A percentile compares a stretch with the other conserved stretches of the same genome.
Conservation (phyloP, 2,329 filamentous ascomycete genomes). For the Ampelomyces quisqualis region DNA sequence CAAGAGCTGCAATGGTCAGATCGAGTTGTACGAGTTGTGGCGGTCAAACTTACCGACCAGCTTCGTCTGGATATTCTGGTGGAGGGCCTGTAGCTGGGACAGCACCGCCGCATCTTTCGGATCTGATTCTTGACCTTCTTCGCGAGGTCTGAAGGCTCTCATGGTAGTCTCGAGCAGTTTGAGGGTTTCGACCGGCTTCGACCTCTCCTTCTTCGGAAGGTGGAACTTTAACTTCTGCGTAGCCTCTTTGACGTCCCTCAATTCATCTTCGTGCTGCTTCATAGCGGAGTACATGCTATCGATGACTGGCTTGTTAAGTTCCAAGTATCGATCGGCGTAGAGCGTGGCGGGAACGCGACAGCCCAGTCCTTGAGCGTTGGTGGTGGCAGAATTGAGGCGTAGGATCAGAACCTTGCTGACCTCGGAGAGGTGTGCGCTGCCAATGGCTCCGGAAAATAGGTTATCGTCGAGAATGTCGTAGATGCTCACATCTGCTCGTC, state of each 20-base stretch:
- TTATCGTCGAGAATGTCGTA: constrained; percentile 57
- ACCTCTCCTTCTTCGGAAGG: constrained; percentile 26
- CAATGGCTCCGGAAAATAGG: constrained; percentile 42
- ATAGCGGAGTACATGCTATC: constrained; percentile 51
- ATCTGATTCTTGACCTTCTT: constrained; percentile 12
- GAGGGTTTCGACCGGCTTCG: constrained; percentile 38
- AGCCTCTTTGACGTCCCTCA: constrained; percentile 38
- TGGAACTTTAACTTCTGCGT: constrained; percentile 42
- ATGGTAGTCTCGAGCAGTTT: constrained; percentile 45
- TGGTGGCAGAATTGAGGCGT: constrained; percentile 32
- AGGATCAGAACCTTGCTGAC: constrained; percentile 59
- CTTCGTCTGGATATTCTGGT: constrained; percentile 37
- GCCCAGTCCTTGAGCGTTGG: constrained; percentile 42
- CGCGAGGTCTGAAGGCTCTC: constrained; percentile 32
- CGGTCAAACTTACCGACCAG: constrained; percentile 25
- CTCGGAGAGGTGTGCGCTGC: constrained; percentile 33
- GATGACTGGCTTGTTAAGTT: constrained; percentile 51
- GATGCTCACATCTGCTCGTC: constrained; percentile 43
- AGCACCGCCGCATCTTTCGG: constrained; percentile 25
- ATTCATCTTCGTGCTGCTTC: constrained; percentile 30
- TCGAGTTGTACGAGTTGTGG: neutral
- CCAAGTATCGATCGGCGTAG: constrained; percentile 62
- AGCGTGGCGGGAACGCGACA: constrained; percentile 57
- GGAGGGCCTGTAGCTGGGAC: constrained; percentile 30
- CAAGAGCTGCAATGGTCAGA: constrained; percentile 43